Conservation (phyloP, 2,329 filamentous ascomycete genomes). For the Aspergillus melleus region DNA sequence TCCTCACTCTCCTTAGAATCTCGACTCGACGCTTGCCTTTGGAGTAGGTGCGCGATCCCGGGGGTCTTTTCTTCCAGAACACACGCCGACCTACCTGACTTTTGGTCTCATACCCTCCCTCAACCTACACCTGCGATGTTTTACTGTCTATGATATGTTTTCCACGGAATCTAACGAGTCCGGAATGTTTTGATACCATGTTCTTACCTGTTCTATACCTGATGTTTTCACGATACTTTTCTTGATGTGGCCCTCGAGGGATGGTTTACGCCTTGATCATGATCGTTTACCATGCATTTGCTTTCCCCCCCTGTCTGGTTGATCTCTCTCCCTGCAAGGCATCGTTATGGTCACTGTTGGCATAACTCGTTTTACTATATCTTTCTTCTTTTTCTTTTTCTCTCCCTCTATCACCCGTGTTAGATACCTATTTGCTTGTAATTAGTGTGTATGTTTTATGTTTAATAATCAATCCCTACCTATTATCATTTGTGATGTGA, state of each 20-base stretch:
- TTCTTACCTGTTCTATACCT: constrained; percentile 9
- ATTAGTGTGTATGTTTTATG: constrained; percentile 26
- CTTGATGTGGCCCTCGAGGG: background rate
- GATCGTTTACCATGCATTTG: background rate
- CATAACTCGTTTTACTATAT: constrained; percentile 13
- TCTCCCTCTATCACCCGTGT: constrained; percentile 17
- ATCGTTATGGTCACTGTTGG: constrained; percentile 14
- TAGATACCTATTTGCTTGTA: constrained; percentile 40
- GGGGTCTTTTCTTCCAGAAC: background rate
- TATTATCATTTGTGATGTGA: background rate
- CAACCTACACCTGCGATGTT: background rate
- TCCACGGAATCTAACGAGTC: constrained; percentile 3
- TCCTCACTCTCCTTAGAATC: background rate
- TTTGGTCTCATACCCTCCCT: background rate
- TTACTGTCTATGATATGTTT: constrained; percentile 7
- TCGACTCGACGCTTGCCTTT: background rate
- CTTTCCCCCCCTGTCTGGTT: background rate
- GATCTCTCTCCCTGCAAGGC: background rate
- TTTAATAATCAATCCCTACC: constrained; percentile 18
- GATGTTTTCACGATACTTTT: constrained; percentile 16
- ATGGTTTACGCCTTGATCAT: background rate
- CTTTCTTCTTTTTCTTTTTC: background rate
- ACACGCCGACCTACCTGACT: background rate
- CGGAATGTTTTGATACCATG: constrained; percentile 19
- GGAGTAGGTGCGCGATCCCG: background rate